Evolutionary conservation across 495 filamentous ascomycete species (phyloP).

Genomic region (Cairneyella variabilis): DNA sequence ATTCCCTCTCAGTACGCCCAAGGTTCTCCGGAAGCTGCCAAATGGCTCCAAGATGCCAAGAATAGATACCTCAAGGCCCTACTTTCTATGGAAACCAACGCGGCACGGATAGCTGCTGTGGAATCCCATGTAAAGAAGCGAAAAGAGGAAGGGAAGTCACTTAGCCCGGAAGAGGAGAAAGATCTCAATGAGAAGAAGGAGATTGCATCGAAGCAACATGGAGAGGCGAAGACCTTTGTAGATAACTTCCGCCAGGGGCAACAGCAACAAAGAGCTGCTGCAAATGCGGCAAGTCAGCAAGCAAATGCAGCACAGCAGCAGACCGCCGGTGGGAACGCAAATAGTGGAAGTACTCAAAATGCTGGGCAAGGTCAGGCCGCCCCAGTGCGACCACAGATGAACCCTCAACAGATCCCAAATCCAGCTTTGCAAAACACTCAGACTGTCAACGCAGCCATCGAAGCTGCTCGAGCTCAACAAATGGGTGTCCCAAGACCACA

Average conservation of each 20-base stretch:
- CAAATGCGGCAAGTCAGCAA: conserved; percentile 5
- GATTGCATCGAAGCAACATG: conserved; percentile 12
- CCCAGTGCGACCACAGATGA: conserved; percentile 25
- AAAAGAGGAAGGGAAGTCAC: conserved; percentile 24
- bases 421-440: conserved; percentile 27
- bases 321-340: conserved; percentile 1
- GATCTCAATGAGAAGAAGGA: conserved; percentile 27
- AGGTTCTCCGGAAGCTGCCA: conserved; percentile 17
- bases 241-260: conserved; percentile 24
- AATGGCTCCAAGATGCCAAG: conserved; percentile 25
- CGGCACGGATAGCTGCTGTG: conserved; percentile 6
- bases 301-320: conserved; percentile 13
- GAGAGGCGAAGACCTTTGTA: conserved; percentile 22
- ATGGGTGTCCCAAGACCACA: conserved; percentile 30
- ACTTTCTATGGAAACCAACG: conserved; percentile 21
- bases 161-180: conserved; percentile 24
- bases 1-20: conserved; percentile 12
- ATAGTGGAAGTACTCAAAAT: background rate
- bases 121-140: conserved; percentile 16
- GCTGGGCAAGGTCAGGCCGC: conserved; percentile 13
- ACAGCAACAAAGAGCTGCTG: background rate
- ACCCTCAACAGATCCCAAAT: conserved; percentile 20
- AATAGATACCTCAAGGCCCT: conserved; percentile 23
- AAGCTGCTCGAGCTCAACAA: conserved; percentile 50
- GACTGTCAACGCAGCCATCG: conserved; percentile 46